phyloP scores from a whole-genome alignment of 2,329 filamentous ascomycete genomes.

The Magnaporthales sp. region DNA sequence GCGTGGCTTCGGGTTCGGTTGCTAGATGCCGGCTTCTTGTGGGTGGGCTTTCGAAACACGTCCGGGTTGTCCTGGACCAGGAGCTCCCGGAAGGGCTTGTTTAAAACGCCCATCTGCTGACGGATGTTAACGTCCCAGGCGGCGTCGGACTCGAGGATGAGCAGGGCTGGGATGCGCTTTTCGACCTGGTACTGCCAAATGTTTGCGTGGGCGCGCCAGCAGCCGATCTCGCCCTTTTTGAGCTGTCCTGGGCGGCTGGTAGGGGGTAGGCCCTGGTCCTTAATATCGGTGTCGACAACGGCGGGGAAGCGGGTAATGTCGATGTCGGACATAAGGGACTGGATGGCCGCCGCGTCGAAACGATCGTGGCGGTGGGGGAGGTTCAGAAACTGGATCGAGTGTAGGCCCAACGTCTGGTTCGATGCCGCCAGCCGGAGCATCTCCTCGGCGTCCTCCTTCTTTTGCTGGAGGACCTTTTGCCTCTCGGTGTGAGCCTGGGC shows the following conservation, averaged over 20 bases:
- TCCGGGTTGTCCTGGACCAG: constrained; percentile 12
- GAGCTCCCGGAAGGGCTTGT: constrained; percentile 15
- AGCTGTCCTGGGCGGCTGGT: constrained; percentile 11
- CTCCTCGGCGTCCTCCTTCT: constrained; percentile 19
- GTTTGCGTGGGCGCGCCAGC: constrained; percentile 20
- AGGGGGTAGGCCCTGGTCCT: constrained; percentile 17
- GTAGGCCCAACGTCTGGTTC: constrained; percentile 18
- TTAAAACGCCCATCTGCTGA: constrained; percentile 14
- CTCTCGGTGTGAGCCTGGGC: background rate
- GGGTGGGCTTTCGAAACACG: constrained; percentile 14
- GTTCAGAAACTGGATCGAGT: constrained; percentile 17
- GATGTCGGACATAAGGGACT: constrained; percentile 17
- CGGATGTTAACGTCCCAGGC: constrained; percentile 19
- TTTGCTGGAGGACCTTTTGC: background rate
- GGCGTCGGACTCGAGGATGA: constrained; percentile 21
- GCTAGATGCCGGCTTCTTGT: constrained; percentile 14
- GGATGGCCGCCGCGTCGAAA: constrained; percentile 17
- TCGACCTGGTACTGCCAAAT: constrained; percentile 19
- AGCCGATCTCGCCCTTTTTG: constrained; percentile 15
- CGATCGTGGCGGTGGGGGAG: constrained; percentile 16
- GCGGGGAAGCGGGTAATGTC: constrained; percentile 13
- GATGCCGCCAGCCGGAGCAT: constrained; percentile 23
- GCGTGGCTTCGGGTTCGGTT: constrained; percentile 10
- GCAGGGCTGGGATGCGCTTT: constrained; percentile 12
- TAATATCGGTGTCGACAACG: constrained; percentile 14